A percentile compares a stretch with the other conserved stretches of the same genome.
Evolutionary conservation across 805 yeast species (phyloP).

Genomic region (Kluyveromyces dobzhanskii): DNA sequence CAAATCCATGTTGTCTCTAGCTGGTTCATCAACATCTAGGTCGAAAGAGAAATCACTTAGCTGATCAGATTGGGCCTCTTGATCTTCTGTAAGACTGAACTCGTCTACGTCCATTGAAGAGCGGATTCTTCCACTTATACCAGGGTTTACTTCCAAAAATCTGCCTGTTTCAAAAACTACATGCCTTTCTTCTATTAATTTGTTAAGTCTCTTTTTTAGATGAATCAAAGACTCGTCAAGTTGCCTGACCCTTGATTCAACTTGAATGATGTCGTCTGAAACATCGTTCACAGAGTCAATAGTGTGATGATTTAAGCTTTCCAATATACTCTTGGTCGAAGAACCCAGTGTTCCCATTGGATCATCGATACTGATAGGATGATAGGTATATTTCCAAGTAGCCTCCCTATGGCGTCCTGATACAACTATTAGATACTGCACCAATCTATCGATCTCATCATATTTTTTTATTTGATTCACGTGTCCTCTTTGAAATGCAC

Average conservation of each 20-base stretch:
- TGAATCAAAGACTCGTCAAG: slow-evolving; percentile 61
- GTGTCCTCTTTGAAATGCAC: slow-evolving; percentile 83
- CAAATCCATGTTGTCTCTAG: neutral
- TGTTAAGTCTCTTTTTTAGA: slow-evolving; percentile 52
- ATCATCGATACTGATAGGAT: slow-evolving; percentile 19
- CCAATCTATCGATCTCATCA: slow-evolving; percentile 77
- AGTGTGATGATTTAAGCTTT: slow-evolving; percentile 21
- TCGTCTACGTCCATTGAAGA: slow-evolving; percentile 20
- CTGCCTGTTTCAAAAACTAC: slow-evolving; percentile 44
- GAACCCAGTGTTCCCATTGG: slow-evolving; percentile 17
- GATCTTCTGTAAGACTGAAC: slow-evolving; percentile 15
- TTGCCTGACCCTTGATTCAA: slow-evolving; percentile 67
- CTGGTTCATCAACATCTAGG: slow-evolving; percentile 9
- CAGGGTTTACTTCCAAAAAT: slow-evolving; percentile 37
- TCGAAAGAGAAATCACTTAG: slow-evolving; percentile 23
- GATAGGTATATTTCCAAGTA: slow-evolving; percentile 29
- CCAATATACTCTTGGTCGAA: slow-evolving; percentile 11
- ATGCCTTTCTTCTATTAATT: slow-evolving; percentile 62
- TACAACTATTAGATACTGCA: slow-evolving; percentile 41
- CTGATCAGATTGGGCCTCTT: slow-evolving; percentile 13
- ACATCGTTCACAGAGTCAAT: slow-evolving; percentile 48
- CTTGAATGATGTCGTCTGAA: slow-evolving; percentile 48
- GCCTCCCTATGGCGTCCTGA: slow-evolving; percentile 38
- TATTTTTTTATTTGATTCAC: slow-evolving; percentile 76
- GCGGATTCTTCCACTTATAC: slow-evolving; percentile 19